Base-by-base conservation (phyloP, 345 rosid genomes). In the Hibiscus tridactylites region DNA sequence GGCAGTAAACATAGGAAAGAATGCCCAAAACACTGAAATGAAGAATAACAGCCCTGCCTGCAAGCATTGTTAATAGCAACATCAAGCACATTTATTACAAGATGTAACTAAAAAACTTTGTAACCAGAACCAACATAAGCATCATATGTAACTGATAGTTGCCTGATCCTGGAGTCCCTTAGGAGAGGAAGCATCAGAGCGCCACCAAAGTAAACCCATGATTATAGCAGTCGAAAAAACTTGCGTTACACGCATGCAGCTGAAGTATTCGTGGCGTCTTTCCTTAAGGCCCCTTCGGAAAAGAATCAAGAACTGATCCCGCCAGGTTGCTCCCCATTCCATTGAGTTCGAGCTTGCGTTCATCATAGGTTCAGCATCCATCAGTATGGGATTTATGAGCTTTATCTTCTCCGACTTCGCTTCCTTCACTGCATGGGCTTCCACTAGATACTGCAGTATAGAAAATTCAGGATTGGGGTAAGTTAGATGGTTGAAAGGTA, bases 21-120 rank as follows among this genome's bases (percentile, higher is more conserved):
- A 79, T 9, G 73, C 75, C 85, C 81, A 82, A 17, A 82, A 82
- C 5, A 79, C 81, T 8, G 85, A 74, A 52, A 79, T 69, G 70
- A 79, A 82, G 83, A 79, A 79, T 3, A 82, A 9, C 68, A 82
- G 52, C 21, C 83, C 78, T 16, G 71, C 74, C 82, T 79, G 77
- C 72, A 78, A n/a, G 46, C 46, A 46, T 19, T 31, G 17, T 44
- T 9, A 64, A 71, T 5, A 49, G 33, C 15, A 58, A 1, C 1
- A 15, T 9, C 65, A 53, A 42, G 29, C 49, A 11, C 54, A 64
- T 44, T 8, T 39, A 44, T 44, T 44, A 9, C 13, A 2, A 44
- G 47, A 9, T 44, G 12, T 9, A 44, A 44, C 47, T 9, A 10
- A 64, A 3, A 17, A 19, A 10, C 29, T 39, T 0, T 46, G 58